phyloP scores from a whole-genome alignment of 345 rosid species.

The Moringa oleifera region DNA sequence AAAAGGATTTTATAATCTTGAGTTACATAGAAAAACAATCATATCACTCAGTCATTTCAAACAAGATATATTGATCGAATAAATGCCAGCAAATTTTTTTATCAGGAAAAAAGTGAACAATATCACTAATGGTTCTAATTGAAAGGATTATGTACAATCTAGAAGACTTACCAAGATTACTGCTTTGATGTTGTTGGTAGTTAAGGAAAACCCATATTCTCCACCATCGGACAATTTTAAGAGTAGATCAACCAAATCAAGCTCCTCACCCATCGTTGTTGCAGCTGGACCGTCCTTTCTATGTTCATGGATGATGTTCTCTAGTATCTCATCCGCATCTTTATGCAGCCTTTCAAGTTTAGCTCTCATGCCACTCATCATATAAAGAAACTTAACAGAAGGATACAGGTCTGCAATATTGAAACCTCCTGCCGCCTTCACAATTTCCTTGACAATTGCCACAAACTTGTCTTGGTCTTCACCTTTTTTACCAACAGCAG shows the following conservation, averaged over 20 bases:
- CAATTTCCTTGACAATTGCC: not conserved
- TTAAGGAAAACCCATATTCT: constrained; percentile 21
- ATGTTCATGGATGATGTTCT: constrained; percentile 25
- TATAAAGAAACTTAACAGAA: constrained; percentile 1
- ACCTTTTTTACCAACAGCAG: constrained; percentile 21
- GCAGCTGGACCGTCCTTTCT: not conserved
- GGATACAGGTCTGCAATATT: constrained; percentile 5
- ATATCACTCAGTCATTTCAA: no score
- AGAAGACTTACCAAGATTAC: constrained; percentile 15
- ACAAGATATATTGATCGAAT: no score
- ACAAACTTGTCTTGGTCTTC: constrained; percentile 19
- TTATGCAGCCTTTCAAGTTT: not conserved
- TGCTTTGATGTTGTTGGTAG: constrained; percentile 23
- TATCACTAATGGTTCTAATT: no score
- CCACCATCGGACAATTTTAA: constrained; percentile 10
- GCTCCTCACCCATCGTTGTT: not conserved
- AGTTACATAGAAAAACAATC: no score
- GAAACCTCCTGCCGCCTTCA: not conserved
- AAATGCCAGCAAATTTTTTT: no score
- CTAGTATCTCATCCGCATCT: constrained; percentile 10
- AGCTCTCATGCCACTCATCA: not conserved
- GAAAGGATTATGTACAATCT: no score
- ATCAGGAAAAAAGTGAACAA: not conserved
- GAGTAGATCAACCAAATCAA: constrained; percentile 11
- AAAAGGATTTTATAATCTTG: not conserved